Evolutionary conservation across 129 eudicot species (phyloP), one percentile per base, ranked within the genome.

Genomic region (Flaveria brownii): DNA sequence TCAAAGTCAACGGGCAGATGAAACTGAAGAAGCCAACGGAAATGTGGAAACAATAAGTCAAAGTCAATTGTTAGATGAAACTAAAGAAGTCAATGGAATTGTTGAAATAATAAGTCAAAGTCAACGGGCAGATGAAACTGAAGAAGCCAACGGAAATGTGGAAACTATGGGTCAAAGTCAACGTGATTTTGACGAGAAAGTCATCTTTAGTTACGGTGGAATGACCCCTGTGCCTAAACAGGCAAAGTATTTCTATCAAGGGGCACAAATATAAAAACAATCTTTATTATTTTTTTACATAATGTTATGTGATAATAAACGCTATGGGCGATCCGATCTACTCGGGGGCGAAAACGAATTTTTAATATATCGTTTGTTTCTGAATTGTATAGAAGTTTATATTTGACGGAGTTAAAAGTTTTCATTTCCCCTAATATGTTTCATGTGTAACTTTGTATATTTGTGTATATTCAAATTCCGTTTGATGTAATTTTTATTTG

Each of bases 191-290:
- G 67, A 60, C 0, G 41, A 61, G 42, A 26, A 63, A 63, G 5
- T 63, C 46, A 33, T 28, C 20, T 11, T 1, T 30, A 6, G 41
- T 15, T 28, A 28, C 1, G 12, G 22, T 63, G 69, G 20, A 63
- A 63, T 63, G 45, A 28, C 69, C 20, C 43, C 69, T 30, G 3
- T 30, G 43, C 69, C 69, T 20, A 63, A 63, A 16, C 69, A 63
- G 69, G 69, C 69, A n/a, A 63, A 63, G 11, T 12, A 63, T 63
- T 63, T 63, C 15, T 63, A 63, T 11, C 69, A 30, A 63, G 23
- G 69, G 12, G 10, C n/a, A 14, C n/a, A 14, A 2, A 28, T 62
- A 26, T 61, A 26, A 60, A 25, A 11, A 60, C 4, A 60, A 23
- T 20, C 8, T 56, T 20, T 6, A 12, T n/a, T 4, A 2, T 9